Evolutionary conservation across 2,329 filamentous ascomycete species (phyloP).

Genomic region (Pseudogymnoascus sp.): DNA sequence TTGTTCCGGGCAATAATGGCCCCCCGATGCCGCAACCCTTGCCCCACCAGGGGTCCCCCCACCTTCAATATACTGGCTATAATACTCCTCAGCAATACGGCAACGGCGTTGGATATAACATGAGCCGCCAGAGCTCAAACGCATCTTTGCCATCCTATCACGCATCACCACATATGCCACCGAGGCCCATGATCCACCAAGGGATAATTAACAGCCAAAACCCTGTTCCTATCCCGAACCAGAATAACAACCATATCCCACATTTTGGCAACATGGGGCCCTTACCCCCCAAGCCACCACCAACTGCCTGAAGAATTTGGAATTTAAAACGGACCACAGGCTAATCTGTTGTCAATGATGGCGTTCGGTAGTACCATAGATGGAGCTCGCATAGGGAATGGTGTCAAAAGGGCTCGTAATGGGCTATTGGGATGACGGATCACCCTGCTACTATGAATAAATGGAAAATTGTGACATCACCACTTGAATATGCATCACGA

Average conservation of each 20-base stretch:
- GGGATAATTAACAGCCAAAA: conserved; percentile 16
- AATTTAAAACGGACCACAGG: conserved; percentile 6
- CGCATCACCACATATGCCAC: conserved; percentile 30
- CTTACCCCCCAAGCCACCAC: conserved; percentile 48
- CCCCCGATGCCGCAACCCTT: conserved; percentile 38
- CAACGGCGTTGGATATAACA: conserved; percentile 29
- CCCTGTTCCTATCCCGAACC: background rate
- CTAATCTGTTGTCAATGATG: conserved; percentile 8
- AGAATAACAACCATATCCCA: conserved; percentile 39
- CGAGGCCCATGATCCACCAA: conserved; percentile 30
- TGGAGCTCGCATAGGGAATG: conserved; percentile 10
- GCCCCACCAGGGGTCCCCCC: conserved; percentile 31
- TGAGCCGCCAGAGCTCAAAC: conserved; percentile 31
- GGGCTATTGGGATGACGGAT: conserved; percentile 5
- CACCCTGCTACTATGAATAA: conserved; percentile 8
- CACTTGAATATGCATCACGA: background rate
- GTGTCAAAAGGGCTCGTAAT: background rate
- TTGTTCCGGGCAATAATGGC: conserved; percentile 61
- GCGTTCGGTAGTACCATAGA: conserved; percentile 10
- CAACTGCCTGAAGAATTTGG: conserved; percentile 27
- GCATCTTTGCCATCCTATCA: conserved; percentile 31
- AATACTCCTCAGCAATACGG: conserved; percentile 27
- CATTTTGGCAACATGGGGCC: conserved; percentile 49
- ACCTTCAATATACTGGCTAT: conserved; percentile 37
- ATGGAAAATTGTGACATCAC: conserved; percentile 5